phyloP scores from a whole-genome alignment of 2,329 filamentous ascomycete genomes.

The Pezicula carpinea region DNA sequence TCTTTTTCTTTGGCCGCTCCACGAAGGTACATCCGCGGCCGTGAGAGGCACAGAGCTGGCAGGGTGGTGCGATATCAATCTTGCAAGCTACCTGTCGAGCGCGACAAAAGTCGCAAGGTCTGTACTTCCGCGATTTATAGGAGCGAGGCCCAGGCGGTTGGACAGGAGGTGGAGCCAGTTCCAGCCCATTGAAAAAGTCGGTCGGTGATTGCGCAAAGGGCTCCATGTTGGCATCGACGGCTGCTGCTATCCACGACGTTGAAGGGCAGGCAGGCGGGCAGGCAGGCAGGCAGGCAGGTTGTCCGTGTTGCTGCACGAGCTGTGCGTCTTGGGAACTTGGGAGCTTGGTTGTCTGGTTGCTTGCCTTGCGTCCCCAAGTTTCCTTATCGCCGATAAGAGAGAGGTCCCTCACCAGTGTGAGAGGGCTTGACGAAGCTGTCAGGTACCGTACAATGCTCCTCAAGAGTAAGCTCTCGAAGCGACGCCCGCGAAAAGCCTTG shows the following conservation, averaged over 20 bases:
- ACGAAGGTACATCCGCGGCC: slow-evolving; percentile 40
- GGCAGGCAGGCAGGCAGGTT: not conserved
- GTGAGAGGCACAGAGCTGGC: slow-evolving; percentile 37
- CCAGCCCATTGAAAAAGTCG: slow-evolving; percentile 23
- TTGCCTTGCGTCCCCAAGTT: too few relatives aligned
- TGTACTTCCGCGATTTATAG: slow-evolving; percentile 29
- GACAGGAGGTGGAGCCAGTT: slow-evolving; percentile 14
- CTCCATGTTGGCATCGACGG: slow-evolving; percentile 9
- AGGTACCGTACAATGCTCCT: too few relatives aligned
- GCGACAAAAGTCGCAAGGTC: slow-evolving; percentile 42
- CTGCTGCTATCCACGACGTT: slow-evolving; percentile 9
- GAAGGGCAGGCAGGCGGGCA: not conserved
- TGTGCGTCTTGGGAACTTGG: too few relatives aligned
- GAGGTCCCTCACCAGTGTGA: too few relatives aligned
- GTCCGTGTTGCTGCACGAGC: too few relatives aligned
- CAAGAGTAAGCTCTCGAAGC: too few relatives aligned
- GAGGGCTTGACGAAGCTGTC: too few relatives aligned
- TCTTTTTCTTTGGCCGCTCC: slow-evolving; percentile 32
- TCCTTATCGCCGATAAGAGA: too few relatives aligned
- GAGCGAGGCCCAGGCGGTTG: slow-evolving; percentile 23
- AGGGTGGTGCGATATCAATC: slow-evolving; percentile 36
- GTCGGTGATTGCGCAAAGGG: slow-evolving; percentile 14
- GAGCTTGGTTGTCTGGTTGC: too few relatives aligned
- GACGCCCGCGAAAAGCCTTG: too few relatives aligned
- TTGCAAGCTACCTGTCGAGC: slow-evolving; percentile 41